Evolutionary conservation across 73 alveolate species (phyloP).

Genomic region (Tetrahymena malaccensis): DNA sequence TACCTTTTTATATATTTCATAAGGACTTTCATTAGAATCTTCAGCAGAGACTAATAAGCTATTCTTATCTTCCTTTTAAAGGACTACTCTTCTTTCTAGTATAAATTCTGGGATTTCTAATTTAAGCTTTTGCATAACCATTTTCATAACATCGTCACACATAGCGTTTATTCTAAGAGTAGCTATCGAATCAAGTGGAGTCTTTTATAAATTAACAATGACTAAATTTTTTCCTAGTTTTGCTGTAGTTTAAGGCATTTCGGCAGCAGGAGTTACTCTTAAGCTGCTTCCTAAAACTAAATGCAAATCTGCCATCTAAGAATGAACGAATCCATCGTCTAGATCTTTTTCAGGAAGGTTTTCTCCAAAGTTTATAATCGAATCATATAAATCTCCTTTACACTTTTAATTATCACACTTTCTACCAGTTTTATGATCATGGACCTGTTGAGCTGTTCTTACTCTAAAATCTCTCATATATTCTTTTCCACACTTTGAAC

Average conservation of each 20-base stretch:
- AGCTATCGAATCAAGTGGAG: background rate
- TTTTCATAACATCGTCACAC: background rate
- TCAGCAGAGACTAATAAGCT: background rate
- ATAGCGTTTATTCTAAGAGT: background rate
- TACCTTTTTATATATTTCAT: background rate
- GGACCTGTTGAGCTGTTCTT: slow-evolving; percentile 58
- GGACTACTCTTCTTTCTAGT: background rate
- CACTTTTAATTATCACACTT: slow-evolving; percentile 65
- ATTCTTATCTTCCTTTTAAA: background rate
- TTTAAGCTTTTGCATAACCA: background rate
- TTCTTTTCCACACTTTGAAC: slow-evolving; percentile 56
- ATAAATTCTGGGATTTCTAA: background rate
- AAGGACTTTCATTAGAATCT: background rate
- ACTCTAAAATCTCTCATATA: slow-evolving; percentile 72
- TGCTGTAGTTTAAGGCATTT: slow-evolving; percentile 61
- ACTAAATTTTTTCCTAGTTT: slow-evolving; percentile 32
- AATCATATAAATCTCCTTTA: slow-evolving; percentile 57
- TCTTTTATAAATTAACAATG: background rate
- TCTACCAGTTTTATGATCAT: slow-evolving; percentile 69
- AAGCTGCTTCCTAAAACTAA: slow-evolving; percentile 84
- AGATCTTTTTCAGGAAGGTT: slow-evolving; percentile 46
- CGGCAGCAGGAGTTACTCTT: slow-evolving; percentile 92
- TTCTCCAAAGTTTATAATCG: slow-evolving; percentile 55
- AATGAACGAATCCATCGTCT: slow-evolving; percentile 44
- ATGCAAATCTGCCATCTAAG: slow-evolving; percentile 64